These are phyloP conservation scores for Mycena amicta DNA, from an alignment of 768 basidiomycete genomes.

Conservation along the genomic window DNA sequence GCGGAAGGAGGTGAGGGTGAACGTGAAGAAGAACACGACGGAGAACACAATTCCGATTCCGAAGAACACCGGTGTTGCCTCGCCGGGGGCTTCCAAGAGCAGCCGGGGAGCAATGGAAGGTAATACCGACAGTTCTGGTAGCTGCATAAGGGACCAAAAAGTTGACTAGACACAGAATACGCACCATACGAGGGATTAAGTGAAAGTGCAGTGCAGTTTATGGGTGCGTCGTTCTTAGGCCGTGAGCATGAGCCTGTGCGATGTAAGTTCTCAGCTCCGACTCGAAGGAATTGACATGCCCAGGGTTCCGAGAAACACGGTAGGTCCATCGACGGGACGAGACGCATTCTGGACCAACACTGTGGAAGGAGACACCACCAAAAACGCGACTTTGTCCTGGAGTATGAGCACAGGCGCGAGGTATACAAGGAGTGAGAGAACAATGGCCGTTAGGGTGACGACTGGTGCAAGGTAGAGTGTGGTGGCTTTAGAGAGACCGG, in stretches of 20 bases:
- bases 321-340: conserved; percentile 62
- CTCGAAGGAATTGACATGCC: conserved; percentile 41
- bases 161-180: too few species aligned
- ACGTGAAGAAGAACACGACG: conserved; percentile 64
- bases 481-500: conserved; percentile 67
- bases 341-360: conserved; percentile 34
- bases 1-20: conserved; percentile 67
- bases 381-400: conserved; percentile 61
- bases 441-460: conserved; percentile 62
- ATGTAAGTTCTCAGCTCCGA: conserved; percentile 6
- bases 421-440: conserved; percentile 68
- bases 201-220: conserved; percentile 59
- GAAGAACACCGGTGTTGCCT: conserved; percentile 64
- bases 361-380: conserved; percentile 63
- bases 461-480: conserved; percentile 70
- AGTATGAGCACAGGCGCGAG: conserved; percentile 67
- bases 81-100: conserved; percentile 60
- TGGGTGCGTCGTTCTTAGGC: conserved; percentile 43
- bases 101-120: conserved; percentile 57
- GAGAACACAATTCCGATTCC: conserved; percentile 61
- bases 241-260: conserved; percentile 69
- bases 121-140: conserved; percentile 66
- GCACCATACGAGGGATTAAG: conserved; percentile 64
- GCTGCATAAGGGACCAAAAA: too few species aligned
- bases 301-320: conserved; percentile 63